These are phyloP conservation scores for Wickerhamomyces ciferrii DNA, from an alignment of 805 yeast genomes.

Conservation along the genomic window DNA sequence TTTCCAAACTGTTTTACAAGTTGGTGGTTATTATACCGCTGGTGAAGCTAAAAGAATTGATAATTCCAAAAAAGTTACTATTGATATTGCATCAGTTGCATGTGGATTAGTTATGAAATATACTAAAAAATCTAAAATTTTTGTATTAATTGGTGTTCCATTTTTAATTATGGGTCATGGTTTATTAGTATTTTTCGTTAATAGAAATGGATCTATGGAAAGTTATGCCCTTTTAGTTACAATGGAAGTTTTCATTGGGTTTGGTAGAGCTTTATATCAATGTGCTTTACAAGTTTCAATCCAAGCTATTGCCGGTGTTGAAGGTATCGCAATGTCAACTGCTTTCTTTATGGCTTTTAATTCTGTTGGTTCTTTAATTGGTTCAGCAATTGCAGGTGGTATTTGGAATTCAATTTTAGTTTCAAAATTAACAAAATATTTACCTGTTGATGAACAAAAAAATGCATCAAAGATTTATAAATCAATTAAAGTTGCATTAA, in stretches of 20 bases:
- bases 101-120: conserved; percentile 24
- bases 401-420: conserved; percentile 15
- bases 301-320: conserved; percentile 23
- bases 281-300: conserved; percentile 21
- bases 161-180: conserved; percentile 21
- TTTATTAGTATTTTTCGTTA: conserved; percentile 19
- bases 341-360: conserved; percentile 24
- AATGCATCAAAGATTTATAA: conserved; percentile 15
- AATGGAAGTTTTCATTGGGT: conserved; percentile 22
- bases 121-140: conserved; percentile 22
- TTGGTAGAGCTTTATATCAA: conserved; percentile 22
- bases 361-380: conserved; percentile 24
- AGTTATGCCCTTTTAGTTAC: conserved; percentile 9
- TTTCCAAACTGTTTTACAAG: conserved; percentile 23
- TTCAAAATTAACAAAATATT: conserved; percentile 5
- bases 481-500: conserved; percentile 12
- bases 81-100: conserved; percentile 22
- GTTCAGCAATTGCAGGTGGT: conserved; percentile 24
- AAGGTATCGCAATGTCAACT: conserved; percentile 26
- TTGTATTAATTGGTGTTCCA: conserved; percentile 19
- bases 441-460: conserved; percentile 6
- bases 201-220: conserved; percentile 15
- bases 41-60: conserved; percentile 27
- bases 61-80: conserved; percentile 23
- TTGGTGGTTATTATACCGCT: conserved; percentile 22